These are phyloP conservation scores for Zopfia rhizophila DNA, from an alignment of 2,329 filamentous ascomycete genomes.

Conservation along the genomic window DNA sequence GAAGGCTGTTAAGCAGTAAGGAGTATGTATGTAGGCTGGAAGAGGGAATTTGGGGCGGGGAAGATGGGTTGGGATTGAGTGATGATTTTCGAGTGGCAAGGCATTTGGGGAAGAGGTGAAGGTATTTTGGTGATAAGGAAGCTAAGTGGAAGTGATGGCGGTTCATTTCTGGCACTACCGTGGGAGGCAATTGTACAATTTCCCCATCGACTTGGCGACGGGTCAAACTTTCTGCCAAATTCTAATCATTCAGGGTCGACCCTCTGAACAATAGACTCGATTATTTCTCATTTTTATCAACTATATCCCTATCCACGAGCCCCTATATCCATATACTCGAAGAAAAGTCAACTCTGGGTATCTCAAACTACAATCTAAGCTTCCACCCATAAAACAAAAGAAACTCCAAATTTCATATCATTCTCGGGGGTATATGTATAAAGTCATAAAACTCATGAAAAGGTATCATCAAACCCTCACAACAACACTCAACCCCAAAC, in stretches of 20 bases:
- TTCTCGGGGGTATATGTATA: constrained; percentile 13
- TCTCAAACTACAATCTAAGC: no score
- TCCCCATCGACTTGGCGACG: no score
- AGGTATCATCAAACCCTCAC: constrained; percentile 50
- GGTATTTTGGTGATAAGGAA: no score
- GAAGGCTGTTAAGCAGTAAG: constrained; percentile 31
- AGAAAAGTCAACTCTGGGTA: no score
- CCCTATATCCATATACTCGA: no score
- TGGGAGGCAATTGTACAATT: no score
- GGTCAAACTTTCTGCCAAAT: no score
- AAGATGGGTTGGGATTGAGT: not conserved
- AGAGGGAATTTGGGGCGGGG: not conserved
- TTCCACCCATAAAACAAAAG: constrained; percentile 3
- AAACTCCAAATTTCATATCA: constrained; percentile 4
- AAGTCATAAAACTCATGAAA: constrained; percentile 1
- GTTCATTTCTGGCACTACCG: not conserved
- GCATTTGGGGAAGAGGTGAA: no score
- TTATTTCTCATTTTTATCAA: not conserved
- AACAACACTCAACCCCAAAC: constrained; percentile 75
- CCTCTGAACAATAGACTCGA: not conserved
- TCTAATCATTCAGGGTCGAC: no score
- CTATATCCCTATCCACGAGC: no score
- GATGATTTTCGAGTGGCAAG: no score
- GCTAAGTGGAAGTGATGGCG: no score
- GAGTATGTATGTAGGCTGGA: not conserved